These are phyloP conservation scores for Suhomyces kunorum DNA, from an alignment of 1,139 yeast species.

Conservation along the genomic window DNA sequence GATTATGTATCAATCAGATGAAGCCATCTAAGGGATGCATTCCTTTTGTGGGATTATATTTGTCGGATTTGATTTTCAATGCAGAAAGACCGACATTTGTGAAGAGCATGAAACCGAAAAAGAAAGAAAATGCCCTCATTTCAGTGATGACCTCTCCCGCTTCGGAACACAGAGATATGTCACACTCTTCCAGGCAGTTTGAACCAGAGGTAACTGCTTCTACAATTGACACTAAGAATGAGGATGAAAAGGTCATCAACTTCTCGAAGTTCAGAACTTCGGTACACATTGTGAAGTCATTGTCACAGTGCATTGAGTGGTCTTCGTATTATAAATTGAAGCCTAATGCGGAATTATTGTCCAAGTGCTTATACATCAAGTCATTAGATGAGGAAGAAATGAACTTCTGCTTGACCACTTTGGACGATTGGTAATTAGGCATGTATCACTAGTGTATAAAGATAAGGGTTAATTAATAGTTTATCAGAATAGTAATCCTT, in stretches of 20 bases:
- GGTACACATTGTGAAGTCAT: constrained; percentile 75
- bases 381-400: constrained; percentile 78
- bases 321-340: constrained; percentile 58
- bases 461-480: no score
- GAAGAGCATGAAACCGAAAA: constrained; percentile 18
- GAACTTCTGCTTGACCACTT: constrained; percentile 38
- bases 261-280: constrained; percentile 77
- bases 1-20: constrained; percentile 61
- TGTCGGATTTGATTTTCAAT: constrained; percentile 80
- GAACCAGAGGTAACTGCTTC: constrained; percentile 18
- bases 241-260: constrained; percentile 57
- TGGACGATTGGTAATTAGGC: constrained; percentile 3
- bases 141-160: constrained; percentile 9
- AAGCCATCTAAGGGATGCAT: constrained; percentile 79
- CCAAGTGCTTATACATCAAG: constrained; percentile 81
- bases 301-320: constrained; percentile 86
- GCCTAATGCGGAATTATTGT: constrained; percentile 61
- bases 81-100: constrained; percentile 63
- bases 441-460: background rate
- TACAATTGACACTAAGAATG: constrained; percentile 17
- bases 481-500: no score
- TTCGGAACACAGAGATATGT: constrained; percentile 3
- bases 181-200: constrained; percentile 7
- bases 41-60: constrained; percentile 84
- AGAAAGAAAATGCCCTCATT: background rate